Conservation (phyloP, 2,329 filamentous ascomycete genomes). For the Ceratocystis destructans region DNA sequence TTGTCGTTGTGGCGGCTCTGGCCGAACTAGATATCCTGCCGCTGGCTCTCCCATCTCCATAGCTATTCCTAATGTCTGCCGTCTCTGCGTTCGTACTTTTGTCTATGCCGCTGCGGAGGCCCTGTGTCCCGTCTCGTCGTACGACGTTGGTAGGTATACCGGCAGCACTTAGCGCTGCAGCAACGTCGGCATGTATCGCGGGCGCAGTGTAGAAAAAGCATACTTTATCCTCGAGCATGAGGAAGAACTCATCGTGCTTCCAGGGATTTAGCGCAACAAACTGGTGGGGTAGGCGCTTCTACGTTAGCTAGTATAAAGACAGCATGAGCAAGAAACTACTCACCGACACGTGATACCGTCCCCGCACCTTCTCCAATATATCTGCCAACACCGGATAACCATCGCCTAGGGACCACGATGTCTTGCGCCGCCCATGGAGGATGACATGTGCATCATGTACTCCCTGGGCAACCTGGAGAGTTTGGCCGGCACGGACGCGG, state of each 20-base stretch:
- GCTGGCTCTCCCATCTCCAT: not conserved
- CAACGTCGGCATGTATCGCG: slow-evolving; percentile 17
- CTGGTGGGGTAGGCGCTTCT: not conserved
- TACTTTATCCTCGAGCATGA: slow-evolving; percentile 20
- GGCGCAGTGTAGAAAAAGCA: slow-evolving; percentile 22
- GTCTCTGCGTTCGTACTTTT: too few species aligned
- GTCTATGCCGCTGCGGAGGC: not conserved
- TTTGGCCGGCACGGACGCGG: not conserved
- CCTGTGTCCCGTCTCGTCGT: slow-evolving; percentile 20
- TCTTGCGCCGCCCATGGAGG: slow-evolving; percentile 7
- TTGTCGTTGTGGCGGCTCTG: not conserved
- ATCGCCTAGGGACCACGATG: slow-evolving; percentile 5
- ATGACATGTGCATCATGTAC: slow-evolving; percentile 9
- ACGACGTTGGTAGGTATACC: slow-evolving; percentile 21
- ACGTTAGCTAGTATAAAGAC: not conserved
- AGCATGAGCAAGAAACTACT: not conserved
- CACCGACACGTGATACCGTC: slow-evolving; percentile 14
- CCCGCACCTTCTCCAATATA: slow-evolving; percentile 11
- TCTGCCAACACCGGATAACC: slow-evolving; percentile 9
- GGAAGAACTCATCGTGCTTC: slow-evolving; percentile 11
- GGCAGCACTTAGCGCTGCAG: slow-evolving; percentile 21
- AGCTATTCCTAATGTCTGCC: too few species aligned
- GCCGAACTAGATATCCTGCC: not conserved
- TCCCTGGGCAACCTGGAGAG: slow-evolving; percentile 8
- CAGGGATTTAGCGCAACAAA: slow-evolving; percentile 14